Percentiles rank a stretch among this genome's conserved stretches.
phyloP scores from a whole-genome alignment of 768 basidiomycete species.

The Dentipellis sp. region DNA sequence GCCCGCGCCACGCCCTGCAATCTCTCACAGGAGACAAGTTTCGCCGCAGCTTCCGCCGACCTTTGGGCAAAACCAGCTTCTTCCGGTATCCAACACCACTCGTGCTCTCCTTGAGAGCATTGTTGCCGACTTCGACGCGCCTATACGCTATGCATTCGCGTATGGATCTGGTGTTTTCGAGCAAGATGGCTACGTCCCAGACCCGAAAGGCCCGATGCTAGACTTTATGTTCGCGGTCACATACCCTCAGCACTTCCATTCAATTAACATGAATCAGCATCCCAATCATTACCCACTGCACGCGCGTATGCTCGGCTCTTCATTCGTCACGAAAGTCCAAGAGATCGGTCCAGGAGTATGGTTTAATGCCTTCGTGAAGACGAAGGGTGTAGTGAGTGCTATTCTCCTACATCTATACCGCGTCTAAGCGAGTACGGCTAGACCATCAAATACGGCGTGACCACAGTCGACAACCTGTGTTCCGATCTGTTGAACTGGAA shows the following conservation, averaged over 20 bases:
- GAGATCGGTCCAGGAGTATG: constrained; percentile 79
- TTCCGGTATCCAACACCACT: constrained; percentile 71
- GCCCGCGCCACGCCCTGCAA: constrained; percentile 32
- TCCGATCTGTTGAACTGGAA: constrained; percentile 90
- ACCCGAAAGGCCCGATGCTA: constrained; percentile 60
- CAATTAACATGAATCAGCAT: constrained; percentile 87
- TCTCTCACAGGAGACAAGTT: constrained; percentile 18
- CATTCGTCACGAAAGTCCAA: constrained; percentile 74
- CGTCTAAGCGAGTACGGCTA: constrained; percentile 20
- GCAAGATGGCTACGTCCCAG: constrained; percentile 66
- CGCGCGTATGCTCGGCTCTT: constrained; percentile 76
- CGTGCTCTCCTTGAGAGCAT: constrained; percentile 75
- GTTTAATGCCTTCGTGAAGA: constrained; percentile 89
- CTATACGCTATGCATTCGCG: constrained; percentile 94
- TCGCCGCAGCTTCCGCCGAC: constrained; percentile 54
- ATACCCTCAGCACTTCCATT: constrained; percentile 89
- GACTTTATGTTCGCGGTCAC: constrained; percentile 97
- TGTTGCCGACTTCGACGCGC: constrained; percentile 74
- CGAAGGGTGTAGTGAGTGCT: constrained; percentile 71
- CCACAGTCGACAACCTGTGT: constrained; percentile 83
- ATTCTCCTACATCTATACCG: neutral
- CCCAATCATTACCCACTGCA: constrained; percentile 88
- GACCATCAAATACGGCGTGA: constrained; percentile 96
- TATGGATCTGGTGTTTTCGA: constrained; percentile 96
- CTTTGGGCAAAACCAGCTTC: constrained; percentile 76